Conservation (phyloP, 805 yeast genomes). For the Brettanomyces naardenensis region DNA sequence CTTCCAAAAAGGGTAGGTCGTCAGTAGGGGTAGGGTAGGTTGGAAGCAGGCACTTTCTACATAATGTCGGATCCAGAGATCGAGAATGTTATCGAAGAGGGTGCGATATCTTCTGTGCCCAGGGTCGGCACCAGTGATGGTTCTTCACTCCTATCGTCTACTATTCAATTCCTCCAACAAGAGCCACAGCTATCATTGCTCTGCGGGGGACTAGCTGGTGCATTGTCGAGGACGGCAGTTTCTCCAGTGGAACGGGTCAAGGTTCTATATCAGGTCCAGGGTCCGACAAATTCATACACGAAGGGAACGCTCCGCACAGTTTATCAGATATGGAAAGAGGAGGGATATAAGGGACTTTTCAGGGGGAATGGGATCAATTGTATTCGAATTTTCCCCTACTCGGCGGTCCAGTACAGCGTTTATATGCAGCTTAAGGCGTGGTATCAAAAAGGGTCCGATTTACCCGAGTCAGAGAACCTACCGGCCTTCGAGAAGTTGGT, state of each 20-base stretch:
- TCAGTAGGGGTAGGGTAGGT: no score
- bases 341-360: constrained; percentile 85
- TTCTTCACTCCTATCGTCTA: no score
- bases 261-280: constrained; percentile 85
- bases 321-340: constrained; percentile 72
- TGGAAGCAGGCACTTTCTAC: no score
- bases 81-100: no score
- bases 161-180: constrained; percentile 21
- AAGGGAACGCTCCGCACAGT: constrained; percentile 75
- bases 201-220: constrained; percentile 76
- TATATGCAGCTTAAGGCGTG: constrained; percentile 55
- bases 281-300: constrained; percentile 31
- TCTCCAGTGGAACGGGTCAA: constrained; percentile 54
- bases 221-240: constrained; percentile 64
- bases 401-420: constrained; percentile 88
- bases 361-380: constrained; percentile 91
- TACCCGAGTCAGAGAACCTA: background rate
- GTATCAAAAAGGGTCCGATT: constrained; percentile 29
- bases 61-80: no score
- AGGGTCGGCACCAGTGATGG: no score
- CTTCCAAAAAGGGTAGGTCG: no score
- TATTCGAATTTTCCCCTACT: constrained; percentile 83
- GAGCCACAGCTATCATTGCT: constrained; percentile 57
- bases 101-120: no score
- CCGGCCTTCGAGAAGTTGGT: constrained; percentile 43